These are phyloP conservation scores for Boletellus ananas DNA, from an alignment of 768 basidiomycete genomes.

Conservation along the genomic window DNA sequence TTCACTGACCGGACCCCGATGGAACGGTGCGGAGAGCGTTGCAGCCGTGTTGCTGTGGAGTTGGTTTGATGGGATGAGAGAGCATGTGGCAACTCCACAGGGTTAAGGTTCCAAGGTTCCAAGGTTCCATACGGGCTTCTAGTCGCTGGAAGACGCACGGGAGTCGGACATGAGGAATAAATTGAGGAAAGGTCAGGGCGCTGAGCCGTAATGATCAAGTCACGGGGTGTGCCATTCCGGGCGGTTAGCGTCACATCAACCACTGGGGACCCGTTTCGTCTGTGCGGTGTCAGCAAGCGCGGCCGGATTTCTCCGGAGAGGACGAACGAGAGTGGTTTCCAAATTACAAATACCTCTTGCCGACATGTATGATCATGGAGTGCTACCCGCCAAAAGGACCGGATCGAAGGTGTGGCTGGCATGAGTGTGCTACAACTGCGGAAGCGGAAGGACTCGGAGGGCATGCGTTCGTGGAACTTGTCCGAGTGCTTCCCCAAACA, in stretches of 20 bases:
- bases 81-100: constrained; percentile 1
- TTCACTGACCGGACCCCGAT: too few species aligned
- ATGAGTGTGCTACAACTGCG: neutral
- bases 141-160: neutral
- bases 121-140: neutral
- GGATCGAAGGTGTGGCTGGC: neutral
- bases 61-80: neutral
- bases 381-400: neutral
- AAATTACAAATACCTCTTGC: neutral
- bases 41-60: neutral
- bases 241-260: too few species aligned
- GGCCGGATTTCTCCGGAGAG: neutral
- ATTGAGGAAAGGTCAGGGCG: neutral
- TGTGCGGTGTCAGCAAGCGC: neutral
- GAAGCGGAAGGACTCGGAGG: neutral
- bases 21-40: neutral
- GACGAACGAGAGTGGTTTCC: neutral
- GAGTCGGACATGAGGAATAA: neutral
- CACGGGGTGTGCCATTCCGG: neutral
- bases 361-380: neutral
- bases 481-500: neutral
- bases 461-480: neutral
- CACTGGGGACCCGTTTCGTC: neutral
- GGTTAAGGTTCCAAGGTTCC: neutral
- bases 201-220: neutral